A percentile compares a stretch with the other conserved stretches of the same genome.
Conservation (phyloP, 352 stramenopile genomes). For the Plasmopara halstedii region DNA sequence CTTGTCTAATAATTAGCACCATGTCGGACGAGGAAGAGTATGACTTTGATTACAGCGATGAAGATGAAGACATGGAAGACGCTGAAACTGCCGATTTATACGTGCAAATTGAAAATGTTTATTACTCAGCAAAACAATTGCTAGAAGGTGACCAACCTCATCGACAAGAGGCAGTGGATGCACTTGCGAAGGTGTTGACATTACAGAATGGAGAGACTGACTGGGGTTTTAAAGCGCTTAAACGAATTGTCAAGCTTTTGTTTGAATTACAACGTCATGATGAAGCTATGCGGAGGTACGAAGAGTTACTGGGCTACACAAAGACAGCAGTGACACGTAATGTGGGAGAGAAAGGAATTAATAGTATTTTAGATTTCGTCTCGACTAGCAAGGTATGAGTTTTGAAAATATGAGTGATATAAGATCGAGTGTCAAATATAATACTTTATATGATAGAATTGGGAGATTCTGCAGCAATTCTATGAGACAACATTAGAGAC, state of each 20-base stretch:
- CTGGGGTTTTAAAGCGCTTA: constrained; percentile 93
- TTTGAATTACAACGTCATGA: constrained; percentile 67
- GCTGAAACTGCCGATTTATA: constrained; percentile 61
- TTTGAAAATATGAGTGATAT: no score
- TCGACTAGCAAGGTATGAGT: constrained; percentile 68
- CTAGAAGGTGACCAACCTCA: constrained; percentile 48
- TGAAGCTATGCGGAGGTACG: constrained; percentile 77
- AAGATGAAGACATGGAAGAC: constrained; percentile 86
- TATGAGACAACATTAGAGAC: constrained; percentile 84
- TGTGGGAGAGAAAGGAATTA: constrained; percentile 93
- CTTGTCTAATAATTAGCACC: background rate
- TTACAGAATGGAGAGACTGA: constrained; percentile 54
- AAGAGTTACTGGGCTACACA: constrained; percentile 85
- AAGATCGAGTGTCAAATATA: background rate
- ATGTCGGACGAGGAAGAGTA: constrained; percentile 72
- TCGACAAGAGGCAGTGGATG: constrained; percentile 31
- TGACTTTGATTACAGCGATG: constrained; percentile 90
- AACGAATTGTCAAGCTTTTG: constrained; percentile 92
- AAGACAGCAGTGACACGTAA: constrained; percentile 88
- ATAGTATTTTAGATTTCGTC: constrained; percentile 92
- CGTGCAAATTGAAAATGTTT: constrained; percentile 91
- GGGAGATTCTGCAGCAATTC: constrained; percentile 77
- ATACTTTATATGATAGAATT: constrained; percentile 33
- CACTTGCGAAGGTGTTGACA: constrained; percentile 44
- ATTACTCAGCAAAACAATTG: constrained; percentile 88